Evolutionary conservation across 1,284 basidiomycete species (phyloP).

Genomic region (Porphyrellus sp.): DNA sequence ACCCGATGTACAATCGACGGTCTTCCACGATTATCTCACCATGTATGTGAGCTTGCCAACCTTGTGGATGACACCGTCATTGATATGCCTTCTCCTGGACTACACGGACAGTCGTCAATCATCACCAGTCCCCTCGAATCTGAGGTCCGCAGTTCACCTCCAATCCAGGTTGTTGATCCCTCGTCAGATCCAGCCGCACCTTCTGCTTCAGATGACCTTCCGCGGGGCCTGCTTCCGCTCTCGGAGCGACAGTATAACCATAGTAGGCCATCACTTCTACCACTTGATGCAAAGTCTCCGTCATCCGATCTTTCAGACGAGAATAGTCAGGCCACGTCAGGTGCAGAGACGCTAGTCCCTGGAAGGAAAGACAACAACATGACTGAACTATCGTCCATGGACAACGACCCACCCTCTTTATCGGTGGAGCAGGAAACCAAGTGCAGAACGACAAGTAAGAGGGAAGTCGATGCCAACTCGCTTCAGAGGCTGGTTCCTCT

Average conservation of each 20-base stretch:
- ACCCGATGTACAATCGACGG: conserved; percentile 34
- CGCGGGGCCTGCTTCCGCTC: background rate
- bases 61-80: conserved; percentile 1
- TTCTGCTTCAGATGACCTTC: background rate
- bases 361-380: background rate
- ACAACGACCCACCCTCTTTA: background rate
- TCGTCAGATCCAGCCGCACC: background rate
- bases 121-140: conserved; percentile 1
- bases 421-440: conserved; percentile 5
- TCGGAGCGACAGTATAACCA: conserved; percentile 8
- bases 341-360: background rate
- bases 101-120: conserved; percentile 2
- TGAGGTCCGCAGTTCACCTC: background rate
- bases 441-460: conserved; percentile 4
- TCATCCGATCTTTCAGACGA: conserved; percentile 2
- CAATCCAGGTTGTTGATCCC: conserved; percentile 6
- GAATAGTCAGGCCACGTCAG: background rate
- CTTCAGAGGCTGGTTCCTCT: conserved; percentile 31
- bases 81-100: conserved; percentile 2
- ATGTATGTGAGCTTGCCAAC: conserved; percentile 7
- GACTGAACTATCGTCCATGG: background rate
- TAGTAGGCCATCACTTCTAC: background rate
- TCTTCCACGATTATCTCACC: conserved; percentile 38
- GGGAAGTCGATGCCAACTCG: conserved; percentile 1
- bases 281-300: background rate